Evolutionary conservation across 768 basidiomycete genomes (phyloP).

Genomic region (Epithele typhae): DNA sequence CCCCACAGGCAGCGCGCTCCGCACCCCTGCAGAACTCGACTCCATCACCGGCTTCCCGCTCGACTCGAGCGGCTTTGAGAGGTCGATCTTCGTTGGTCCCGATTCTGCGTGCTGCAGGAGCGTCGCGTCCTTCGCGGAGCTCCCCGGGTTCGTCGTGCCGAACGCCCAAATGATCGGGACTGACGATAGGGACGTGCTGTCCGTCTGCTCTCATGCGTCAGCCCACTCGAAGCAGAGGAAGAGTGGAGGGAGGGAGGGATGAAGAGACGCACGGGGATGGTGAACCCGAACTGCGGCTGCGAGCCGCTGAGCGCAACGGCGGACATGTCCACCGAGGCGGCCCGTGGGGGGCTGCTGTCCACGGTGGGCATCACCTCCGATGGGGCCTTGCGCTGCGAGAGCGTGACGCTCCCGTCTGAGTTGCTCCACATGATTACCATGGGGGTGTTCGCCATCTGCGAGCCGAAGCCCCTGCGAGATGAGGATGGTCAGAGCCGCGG

Average conservation of each 20-base stretch:
- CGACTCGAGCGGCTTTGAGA: constrained; percentile 40
- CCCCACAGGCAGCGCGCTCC: too few species aligned
- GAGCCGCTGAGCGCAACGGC: constrained; percentile 33
- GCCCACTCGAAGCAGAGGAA: too few species aligned
- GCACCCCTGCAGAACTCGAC: too few species aligned
- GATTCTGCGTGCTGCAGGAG: constrained; percentile 46
- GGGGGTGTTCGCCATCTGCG: constrained; percentile 46
- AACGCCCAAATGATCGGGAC: constrained; percentile 59
- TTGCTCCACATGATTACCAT: constrained; percentile 80
- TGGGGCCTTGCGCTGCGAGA: constrained; percentile 60
- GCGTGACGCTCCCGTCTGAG: constrained; percentile 51
- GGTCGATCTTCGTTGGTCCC: constrained; percentile 41
- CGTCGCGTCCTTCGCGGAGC: constrained; percentile 38
- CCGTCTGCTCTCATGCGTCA: constrained; percentile 29
- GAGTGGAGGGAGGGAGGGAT: neutral
- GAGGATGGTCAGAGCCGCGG: neutral
- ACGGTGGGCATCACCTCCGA: constrained; percentile 53
- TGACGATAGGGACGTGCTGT: constrained; percentile 27
- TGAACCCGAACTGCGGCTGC: constrained; percentile 44
- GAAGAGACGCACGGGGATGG: constrained; percentile 39
- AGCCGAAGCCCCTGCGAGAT: constrained; percentile 51
- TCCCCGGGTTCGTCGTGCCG: constrained; percentile 43
- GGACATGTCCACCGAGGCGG: constrained; percentile 37
- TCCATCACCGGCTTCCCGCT: too few species aligned
- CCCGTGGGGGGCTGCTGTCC: constrained; percentile 46